Evolutionary conservation across 768 basidiomycete genomes (phyloP).

Genomic region (Leccinum disarticulatum): DNA sequence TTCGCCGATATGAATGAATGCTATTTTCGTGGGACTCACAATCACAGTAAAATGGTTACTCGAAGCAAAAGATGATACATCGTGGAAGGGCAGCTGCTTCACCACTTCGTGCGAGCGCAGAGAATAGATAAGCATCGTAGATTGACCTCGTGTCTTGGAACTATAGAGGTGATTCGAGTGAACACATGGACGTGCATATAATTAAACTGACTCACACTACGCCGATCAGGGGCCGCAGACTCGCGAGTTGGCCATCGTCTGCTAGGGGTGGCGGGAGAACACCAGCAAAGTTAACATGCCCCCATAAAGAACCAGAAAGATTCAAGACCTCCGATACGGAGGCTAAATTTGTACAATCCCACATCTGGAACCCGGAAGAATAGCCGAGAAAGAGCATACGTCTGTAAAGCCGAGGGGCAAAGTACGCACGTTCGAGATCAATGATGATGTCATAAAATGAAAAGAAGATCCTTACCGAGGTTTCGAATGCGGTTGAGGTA

Average conservation of each 20-base stretch:
- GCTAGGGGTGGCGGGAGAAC: constrained; percentile 37
- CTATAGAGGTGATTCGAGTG: constrained; percentile 14
- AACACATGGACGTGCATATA: constrained; percentile 1
- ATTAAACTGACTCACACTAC: constrained; percentile 30
- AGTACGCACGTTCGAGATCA: constrained; percentile 3
- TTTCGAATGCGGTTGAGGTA: constrained; percentile 19
- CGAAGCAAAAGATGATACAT: constrained; percentile 44
- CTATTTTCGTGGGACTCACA: constrained; percentile 39
- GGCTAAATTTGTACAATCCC: constrained; percentile 58
- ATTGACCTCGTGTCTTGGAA: constrained; percentile 25
- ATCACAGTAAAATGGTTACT: constrained; percentile 53
- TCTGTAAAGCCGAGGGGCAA: constrained; percentile 24
- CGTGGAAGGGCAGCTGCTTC: constrained; percentile 45
- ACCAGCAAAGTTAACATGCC: constrained; percentile 37
- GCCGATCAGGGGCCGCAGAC: constrained; percentile 37
- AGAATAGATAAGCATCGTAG: constrained; percentile 44
- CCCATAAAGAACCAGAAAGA: constrained; percentile 39
- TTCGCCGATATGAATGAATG: not conserved
- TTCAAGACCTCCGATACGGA: constrained; percentile 55
- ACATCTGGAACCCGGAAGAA: constrained; percentile 52
- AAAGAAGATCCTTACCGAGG: constrained; percentile 17
- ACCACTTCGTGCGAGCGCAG: constrained; percentile 49
- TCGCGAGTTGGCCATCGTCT: constrained; percentile 30
- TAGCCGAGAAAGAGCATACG: constrained; percentile 57
- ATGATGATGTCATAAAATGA: not conserved